Conservation (phyloP, 192 early-diverging fungal species). For the Linderina pennispora region DNA sequence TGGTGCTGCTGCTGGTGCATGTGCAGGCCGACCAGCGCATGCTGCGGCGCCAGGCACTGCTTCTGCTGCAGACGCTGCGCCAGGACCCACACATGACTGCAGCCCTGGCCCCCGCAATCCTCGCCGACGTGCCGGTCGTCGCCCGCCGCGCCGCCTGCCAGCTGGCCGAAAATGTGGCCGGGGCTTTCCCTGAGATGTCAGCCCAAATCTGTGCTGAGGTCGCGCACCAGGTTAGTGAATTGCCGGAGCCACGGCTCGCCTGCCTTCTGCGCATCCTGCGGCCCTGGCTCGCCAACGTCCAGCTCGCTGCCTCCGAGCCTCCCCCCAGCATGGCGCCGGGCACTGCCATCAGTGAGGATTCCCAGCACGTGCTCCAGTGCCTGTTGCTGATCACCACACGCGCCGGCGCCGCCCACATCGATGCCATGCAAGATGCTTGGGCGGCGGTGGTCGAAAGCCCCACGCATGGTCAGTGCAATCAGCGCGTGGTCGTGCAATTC, state of each 20-base stretch:
- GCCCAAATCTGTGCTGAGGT: conserved; percentile 30
- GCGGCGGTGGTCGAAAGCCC: conserved; percentile 14
- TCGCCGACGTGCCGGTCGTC: conserved; percentile 31
- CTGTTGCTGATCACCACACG: conserved; percentile 33
- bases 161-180: no score
- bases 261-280: conserved; percentile 7
- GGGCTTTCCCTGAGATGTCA: no score
- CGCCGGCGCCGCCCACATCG: conserved; percentile 8
- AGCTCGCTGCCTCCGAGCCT: background rate
- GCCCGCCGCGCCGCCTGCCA: conserved; percentile 13
- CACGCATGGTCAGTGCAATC: conserved; percentile 1
- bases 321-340: conserved; percentile 16
- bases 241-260: conserved; percentile 5
- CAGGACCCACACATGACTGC: conserved; percentile 12
- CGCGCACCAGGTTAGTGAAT: background rate
- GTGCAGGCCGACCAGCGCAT: conserved; percentile 16
- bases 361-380: conserved; percentile 38
- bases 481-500: conserved; percentile 28
- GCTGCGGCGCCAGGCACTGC: conserved; percentile 31
- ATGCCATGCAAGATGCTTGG: conserved; percentile 34
- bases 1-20: conserved; percentile 13
- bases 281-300: conserved; percentile 37
- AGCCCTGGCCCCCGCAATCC: conserved; percentile 33
- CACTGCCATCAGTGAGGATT: conserved; percentile 19
- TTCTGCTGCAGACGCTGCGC: conserved; percentile 29